These are phyloP conservation scores for Triticum monococcum DNA, from an alignment of 176 grass and related monocot species.

Conservation along the genomic window DNA sequence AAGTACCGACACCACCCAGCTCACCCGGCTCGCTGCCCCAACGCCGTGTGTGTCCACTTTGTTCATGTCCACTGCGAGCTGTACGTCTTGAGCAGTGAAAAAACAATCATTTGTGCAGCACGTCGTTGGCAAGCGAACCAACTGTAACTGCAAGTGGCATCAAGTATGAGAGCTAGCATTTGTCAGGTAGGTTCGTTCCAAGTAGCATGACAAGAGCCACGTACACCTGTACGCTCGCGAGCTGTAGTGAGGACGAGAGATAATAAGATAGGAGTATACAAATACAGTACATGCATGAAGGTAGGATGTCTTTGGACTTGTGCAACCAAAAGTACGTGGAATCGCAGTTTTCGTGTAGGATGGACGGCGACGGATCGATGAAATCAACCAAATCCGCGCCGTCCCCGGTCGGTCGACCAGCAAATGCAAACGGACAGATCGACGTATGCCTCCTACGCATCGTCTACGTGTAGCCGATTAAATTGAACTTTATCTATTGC, in stretches of 20 bases:
- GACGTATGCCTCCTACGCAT: not conserved
- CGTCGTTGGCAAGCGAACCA: not conserved
- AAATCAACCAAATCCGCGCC: not conserved
- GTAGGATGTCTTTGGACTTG: too few relatives aligned
- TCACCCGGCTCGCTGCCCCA: too few relatives aligned
- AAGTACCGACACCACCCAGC: too few relatives aligned
- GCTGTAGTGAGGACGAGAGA: conserved; percentile 8
- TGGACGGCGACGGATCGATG: not conserved
- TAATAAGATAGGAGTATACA: not conserved
- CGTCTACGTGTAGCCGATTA: too few relatives aligned
- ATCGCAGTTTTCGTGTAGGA: not conserved
- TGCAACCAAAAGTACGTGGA: not conserved
- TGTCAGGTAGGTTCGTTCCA: not conserved
- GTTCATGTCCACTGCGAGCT: too few relatives aligned
- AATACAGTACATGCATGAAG: too few relatives aligned
- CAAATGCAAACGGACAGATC: too few relatives aligned
- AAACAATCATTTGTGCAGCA: not conserved
- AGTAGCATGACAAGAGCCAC: not conserved
- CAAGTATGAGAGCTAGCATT: not conserved
- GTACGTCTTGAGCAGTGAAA: too few relatives aligned
- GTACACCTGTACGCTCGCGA: conserved; percentile 1
- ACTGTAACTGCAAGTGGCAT: not conserved
- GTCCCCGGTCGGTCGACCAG: not conserved
- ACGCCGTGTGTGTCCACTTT: not conserved
- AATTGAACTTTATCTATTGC: too few relatives aligned